These are phyloP conservation scores for Beauveria asiatica DNA, from an alignment of 2,329 filamentous ascomycete species.

Conservation along the genomic window DNA sequence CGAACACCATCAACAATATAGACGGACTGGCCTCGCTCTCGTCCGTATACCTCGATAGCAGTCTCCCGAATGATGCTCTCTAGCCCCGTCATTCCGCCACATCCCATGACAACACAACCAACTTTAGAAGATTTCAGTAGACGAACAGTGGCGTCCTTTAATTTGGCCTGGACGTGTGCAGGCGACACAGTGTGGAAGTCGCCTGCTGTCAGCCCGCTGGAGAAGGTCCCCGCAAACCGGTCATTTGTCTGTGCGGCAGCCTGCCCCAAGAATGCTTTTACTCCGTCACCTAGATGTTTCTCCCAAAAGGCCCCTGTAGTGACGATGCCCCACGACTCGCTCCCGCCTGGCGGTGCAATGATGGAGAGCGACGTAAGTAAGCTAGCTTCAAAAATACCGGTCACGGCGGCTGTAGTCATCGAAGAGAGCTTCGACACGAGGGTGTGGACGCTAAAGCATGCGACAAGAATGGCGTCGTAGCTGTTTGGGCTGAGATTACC, in stretches of 20 bases:
- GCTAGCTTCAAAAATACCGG: constrained; percentile 82
- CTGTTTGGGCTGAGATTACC: constrained; percentile 26
- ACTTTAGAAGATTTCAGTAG: constrained; percentile 52
- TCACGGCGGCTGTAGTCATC: constrained; percentile 22
- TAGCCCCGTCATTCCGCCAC: constrained; percentile 84
- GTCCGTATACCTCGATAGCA: constrained; percentile 55
- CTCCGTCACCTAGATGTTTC: constrained; percentile 56
- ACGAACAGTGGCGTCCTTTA: constrained; percentile 61
- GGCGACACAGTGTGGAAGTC: constrained; percentile 66
- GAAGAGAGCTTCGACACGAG: constrained; percentile 54
- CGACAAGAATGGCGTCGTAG: constrained; percentile 74
- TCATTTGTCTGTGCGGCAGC: constrained; percentile 23
- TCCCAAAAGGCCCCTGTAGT: constrained; percentile 85
- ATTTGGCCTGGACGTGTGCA: constrained; percentile 53
- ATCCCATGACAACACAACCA: constrained; percentile 71
- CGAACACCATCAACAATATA: constrained; percentile 74
- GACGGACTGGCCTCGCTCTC: constrained; percentile 45
- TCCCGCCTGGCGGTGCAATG: constrained; percentile 15
- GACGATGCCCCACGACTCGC: constrained; percentile 70
- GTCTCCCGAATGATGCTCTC: constrained; percentile 66
- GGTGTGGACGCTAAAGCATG: constrained; percentile 81
- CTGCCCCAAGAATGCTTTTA: constrained; percentile 53
- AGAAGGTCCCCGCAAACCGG: constrained; percentile 71
- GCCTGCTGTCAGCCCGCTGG: constrained; percentile 69
- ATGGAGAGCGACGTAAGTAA: constrained; percentile 55